These are phyloP conservation scores for Chaetomium olivaceum DNA, from an alignment of 2,329 filamentous ascomycete genomes.

Conservation along the genomic window DNA sequence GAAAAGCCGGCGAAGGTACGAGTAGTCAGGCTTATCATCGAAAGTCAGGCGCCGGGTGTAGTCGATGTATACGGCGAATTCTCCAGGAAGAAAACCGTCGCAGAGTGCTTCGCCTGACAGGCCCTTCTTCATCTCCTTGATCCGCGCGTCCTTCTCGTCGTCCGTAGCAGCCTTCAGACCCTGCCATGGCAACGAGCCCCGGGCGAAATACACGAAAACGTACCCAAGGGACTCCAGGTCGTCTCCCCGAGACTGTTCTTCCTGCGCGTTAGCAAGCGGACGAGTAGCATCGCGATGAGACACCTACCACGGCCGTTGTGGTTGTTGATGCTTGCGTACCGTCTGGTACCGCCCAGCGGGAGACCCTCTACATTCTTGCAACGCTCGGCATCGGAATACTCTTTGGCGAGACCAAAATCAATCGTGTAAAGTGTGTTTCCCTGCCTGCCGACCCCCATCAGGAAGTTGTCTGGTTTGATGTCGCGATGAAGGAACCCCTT, in stretches of 20 bases:
- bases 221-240: constrained; percentile 17
- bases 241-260: constrained; percentile 74
- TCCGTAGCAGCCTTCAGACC: background rate
- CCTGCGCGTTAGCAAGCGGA: constrained; percentile 14
- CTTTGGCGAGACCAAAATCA: constrained; percentile 97
- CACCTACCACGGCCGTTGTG: constrained; percentile 84
- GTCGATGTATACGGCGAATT: constrained; percentile 8
- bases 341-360: constrained; percentile 96
- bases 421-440: constrained; percentile 99
- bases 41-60: constrained; percentile 4
- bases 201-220: constrained; percentile 5
- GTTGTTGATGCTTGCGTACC: constrained; percentile 97
- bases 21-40: constrained; percentile 7
- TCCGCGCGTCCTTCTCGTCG: constrained; percentile 5
- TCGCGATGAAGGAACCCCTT: constrained; percentile 99
- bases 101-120: constrained; percentile 12
- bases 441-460: constrained; percentile 97
- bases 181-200: constrained; percentile 12
- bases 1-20: constrained; percentile 14
- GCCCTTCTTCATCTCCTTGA: constrained; percentile 15
- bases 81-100: constrained; percentile 7
- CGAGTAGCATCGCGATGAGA: constrained; percentile 34
- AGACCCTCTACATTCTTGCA: constrained; percentile 54
- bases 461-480: constrained; percentile 99
- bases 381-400: constrained; percentile 97